Evolutionary conservation across 1,284 basidiomycete genomes (phyloP).

Genomic region (Cryptococcus sp.): DNA sequence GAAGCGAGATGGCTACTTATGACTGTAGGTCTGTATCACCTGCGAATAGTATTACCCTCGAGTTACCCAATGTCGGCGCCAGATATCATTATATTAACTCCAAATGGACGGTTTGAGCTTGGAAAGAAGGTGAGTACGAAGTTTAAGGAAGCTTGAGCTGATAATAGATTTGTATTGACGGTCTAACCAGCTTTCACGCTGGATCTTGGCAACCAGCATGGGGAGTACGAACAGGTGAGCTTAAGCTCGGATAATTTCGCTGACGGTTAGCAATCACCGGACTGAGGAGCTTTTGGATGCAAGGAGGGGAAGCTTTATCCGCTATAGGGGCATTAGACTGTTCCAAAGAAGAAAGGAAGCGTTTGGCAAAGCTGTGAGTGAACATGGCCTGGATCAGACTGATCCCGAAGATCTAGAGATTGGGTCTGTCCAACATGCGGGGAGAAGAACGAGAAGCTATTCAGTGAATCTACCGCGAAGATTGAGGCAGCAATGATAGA

Average conservation of each 20-base stretch:
- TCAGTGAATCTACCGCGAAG: constrained; percentile 44
- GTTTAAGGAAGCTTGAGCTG: constrained; percentile 13
- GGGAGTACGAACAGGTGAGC: constrained; percentile 84
- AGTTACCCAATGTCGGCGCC: constrained; percentile 94
- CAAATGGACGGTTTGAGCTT: constrained; percentile 89
- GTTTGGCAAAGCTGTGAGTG: constrained; percentile 71
- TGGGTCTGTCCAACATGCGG: constrained; percentile 77
- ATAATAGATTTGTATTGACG: constrained; percentile 75
- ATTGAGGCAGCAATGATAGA: no score
- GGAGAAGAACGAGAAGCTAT: constrained; percentile 61
- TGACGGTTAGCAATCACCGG: constrained; percentile 70
- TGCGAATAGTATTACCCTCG: constrained; percentile 81
- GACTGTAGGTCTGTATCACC: constrained; percentile 63
- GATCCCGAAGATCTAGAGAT: constrained; percentile 38
- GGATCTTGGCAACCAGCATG: constrained; percentile 87
- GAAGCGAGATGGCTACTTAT: no score
- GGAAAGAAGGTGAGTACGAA: constrained; percentile 74
- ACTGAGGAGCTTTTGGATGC: constrained; percentile 83
- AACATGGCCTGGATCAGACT: constrained; percentile 1
- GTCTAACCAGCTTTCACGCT: constrained; percentile 68
- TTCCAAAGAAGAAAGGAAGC: constrained; percentile 68
- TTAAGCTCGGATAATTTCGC: neutral
- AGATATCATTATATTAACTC: constrained; percentile 88
- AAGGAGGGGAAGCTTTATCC: constrained; percentile 80
- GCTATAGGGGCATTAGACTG: constrained; percentile 86